Conservation (phyloP, 176 grass and related monocot species). For the Lolium multiflorum region DNA sequence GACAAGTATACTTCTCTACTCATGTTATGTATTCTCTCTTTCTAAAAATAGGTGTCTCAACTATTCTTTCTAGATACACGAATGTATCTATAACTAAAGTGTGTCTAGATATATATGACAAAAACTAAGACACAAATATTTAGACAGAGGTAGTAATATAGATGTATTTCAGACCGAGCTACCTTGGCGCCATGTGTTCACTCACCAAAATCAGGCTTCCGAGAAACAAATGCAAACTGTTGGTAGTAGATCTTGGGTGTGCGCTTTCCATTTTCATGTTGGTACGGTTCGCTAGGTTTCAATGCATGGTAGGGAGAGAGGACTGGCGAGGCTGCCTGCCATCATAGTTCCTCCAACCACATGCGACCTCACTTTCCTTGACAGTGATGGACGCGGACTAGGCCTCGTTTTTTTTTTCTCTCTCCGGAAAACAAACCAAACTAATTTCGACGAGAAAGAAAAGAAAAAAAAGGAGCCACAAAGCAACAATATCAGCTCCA, state of each 20-base stretch:
- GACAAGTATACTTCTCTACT: too few species aligned
- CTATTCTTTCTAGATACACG: too few species aligned
- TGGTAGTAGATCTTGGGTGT: not conserved
- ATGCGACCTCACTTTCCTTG: slow-evolving; percentile 41
- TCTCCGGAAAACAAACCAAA: not conserved
- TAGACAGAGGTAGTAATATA: too few species aligned
- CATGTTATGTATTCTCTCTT: too few species aligned
- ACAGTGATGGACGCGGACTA: not conserved
- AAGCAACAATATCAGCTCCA: slow-evolving; percentile 11
- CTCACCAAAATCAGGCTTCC: not conserved
- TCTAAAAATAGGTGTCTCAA: too few species aligned
- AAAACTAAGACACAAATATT: too few species aligned
- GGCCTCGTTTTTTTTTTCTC: too few species aligned
- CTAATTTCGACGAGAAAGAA: not conserved
- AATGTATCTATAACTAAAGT: too few species aligned
- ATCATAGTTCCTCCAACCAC: slow-evolving; percentile 38
- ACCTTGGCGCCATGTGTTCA: too few species aligned
- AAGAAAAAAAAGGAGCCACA: not conserved
- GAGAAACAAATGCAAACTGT: not conserved
- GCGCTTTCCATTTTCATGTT: slow-evolving; percentile 8
- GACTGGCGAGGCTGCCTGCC: not conserved
- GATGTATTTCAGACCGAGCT: too few species aligned
- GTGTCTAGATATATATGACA: too few species aligned
- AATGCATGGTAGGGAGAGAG: not conserved
- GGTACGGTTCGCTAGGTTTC: not conserved